Evolutionary conservation across 2,329 filamentous ascomycete genomes (phyloP).

Genomic region (Parasarocladium wereldwijsianum): DNA sequence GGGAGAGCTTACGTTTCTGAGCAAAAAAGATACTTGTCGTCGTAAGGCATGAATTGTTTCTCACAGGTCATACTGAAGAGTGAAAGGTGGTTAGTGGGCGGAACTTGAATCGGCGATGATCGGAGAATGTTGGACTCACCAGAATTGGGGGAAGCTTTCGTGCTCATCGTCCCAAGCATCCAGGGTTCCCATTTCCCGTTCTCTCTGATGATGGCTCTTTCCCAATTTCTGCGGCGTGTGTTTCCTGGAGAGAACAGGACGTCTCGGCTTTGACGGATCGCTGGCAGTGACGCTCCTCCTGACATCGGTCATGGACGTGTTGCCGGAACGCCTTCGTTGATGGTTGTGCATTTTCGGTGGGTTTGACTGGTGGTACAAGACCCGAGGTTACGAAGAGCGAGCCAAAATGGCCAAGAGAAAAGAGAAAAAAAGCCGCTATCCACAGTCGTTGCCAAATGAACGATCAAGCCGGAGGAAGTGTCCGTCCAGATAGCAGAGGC

Average conservation of each 20-base stretch:
- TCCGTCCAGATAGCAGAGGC: too few species aligned
- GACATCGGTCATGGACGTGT: conserved; percentile 39
- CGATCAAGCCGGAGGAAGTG: too few species aligned
- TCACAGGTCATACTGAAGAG: conserved; percentile 47
- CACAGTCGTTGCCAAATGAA: too few species aligned
- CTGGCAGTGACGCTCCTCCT: conserved; percentile 32
- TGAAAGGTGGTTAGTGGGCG: conserved; percentile 9
- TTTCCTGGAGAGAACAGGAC: conserved; percentile 29
- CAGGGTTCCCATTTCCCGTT: conserved; percentile 30
- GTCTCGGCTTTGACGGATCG: conserved; percentile 31
- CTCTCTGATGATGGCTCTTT: conserved; percentile 34
- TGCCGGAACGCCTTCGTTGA: conserved; percentile 40
- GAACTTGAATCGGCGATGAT: neutral
- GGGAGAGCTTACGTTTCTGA: conserved; percentile 38
- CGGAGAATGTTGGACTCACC: conserved; percentile 28
- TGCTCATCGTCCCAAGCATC: conserved; percentile 41
- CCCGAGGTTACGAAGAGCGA: neutral
- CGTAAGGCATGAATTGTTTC: conserved; percentile 47
- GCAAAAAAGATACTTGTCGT: conserved; percentile 45
- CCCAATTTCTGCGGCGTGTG: conserved; percentile 33
- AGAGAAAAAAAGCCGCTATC: too few species aligned
- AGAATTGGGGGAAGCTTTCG: conserved; percentile 51
- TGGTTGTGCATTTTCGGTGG: conserved; percentile 34
- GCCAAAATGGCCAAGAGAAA: too few species aligned
- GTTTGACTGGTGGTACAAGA: neutral